These are phyloP conservation scores for Diaporthe citriasiana DNA, from an alignment of 2,329 filamentous ascomycete species.

Conservation along the genomic window DNA sequence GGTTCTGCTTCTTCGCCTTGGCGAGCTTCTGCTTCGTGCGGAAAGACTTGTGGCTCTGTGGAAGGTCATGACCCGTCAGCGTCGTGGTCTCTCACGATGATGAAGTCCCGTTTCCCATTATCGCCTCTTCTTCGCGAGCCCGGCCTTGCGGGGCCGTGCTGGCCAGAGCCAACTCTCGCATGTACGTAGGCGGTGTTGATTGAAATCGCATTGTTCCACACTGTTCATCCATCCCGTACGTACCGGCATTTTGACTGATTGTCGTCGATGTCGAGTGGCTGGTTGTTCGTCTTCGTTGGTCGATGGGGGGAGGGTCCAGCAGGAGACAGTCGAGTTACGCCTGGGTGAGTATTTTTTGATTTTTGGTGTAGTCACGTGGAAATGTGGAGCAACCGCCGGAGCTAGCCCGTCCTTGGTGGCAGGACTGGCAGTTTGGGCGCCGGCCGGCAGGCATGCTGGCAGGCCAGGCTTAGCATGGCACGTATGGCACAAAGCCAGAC, in stretches of 20 bases:
- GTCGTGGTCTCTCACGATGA: slow-evolving; percentile 37
- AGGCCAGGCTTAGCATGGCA: neutral
- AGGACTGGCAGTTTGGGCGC: neutral
- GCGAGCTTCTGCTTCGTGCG: slow-evolving; percentile 99
- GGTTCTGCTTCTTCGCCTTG: slow-evolving; percentile 99
- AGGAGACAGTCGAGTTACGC: neutral
- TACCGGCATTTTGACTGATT: slow-evolving; percentile 58
- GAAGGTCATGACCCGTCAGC: slow-evolving; percentile 37
- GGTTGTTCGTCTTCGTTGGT: slow-evolving; percentile 44
- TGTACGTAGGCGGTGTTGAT: neutral
- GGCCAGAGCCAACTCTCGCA: neutral
- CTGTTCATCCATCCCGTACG: slow-evolving; percentile 43
- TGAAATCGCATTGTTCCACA: neutral
- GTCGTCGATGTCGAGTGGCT: slow-evolving; percentile 49
- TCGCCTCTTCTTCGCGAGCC: neutral
- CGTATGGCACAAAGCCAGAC: neutral
- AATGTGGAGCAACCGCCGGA: neutral
- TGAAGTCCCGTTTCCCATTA: neutral
- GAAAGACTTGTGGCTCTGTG: slow-evolving; percentile 99
- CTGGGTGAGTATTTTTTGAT: slow-evolving; percentile 21
- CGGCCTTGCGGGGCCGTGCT: slow-evolving; percentile 3
- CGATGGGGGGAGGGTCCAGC: slow-evolving; percentile 45
- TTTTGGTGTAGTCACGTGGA: slow-evolving; percentile 35
- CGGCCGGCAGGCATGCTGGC: neutral
- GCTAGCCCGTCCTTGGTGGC: slow-evolving; percentile 6